Evolutionary conservation across 352 stramenopile genomes (phyloP), one percentile per base, ranked within the genome.

Genomic region (Elongisporangium anandrum): DNA sequence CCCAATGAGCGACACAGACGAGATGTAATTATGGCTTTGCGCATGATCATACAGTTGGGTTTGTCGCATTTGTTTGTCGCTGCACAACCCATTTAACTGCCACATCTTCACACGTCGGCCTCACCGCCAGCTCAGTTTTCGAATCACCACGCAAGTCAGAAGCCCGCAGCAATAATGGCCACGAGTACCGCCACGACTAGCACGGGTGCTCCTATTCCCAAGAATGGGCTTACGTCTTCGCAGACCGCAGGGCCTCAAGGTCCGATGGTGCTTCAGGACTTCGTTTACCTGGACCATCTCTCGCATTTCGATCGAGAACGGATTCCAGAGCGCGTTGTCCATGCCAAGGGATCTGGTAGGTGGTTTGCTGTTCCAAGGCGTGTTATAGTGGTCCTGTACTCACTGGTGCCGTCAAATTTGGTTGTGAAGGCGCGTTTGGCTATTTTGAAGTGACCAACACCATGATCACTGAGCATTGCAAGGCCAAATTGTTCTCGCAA

Each of bases 221-320:
- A 64, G 9, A 68, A 92, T 59, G 81, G 83, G 6, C 58, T 94
- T 50, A 94, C 83, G 23, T 78, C 83, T n/a, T 91, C 83, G 21
- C 72, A 71, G 38, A 93, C 83, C 5, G 81, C 83, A 7, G 85
- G 85, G 9, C 54, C 70, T 1, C 66, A 69, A 12, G 85, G 85
- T 17, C 83, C 81, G 16, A 75, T 89, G 57, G 65, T 89, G 59
- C 70, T 93, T 10, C 56, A 95, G 70, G 90, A 97, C 69, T 94
- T 95, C 58, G 87, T 79, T 15, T 73, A 97, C 24, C 77, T 97
- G 26, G 90, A 97, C 70, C 81, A 95, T 64, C 64, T 97, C 49
- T 75, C 87, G n/a, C 87, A 97, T 66, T 97, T 97, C 64, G 90
- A 98, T 69, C 86, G 88, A 50, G 92, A 98, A 65, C 82, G 90